These are phyloP conservation scores for Rhynchosporium agropyri DNA, from an alignment of 2,329 filamentous ascomycete species.

Conservation along the genomic window DNA sequence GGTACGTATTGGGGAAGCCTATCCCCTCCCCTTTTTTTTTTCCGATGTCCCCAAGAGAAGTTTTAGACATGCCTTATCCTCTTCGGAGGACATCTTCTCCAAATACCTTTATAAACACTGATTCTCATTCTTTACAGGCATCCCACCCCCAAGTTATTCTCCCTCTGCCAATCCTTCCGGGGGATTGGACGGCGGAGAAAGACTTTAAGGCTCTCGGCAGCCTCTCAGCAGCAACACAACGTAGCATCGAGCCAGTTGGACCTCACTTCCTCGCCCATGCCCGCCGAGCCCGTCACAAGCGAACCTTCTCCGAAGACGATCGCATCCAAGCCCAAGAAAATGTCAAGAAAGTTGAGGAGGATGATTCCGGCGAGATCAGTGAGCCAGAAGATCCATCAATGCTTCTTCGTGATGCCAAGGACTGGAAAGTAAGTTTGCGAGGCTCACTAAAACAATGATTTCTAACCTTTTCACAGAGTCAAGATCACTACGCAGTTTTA, in stretches of 20 bases:
- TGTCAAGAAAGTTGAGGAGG: slow-evolving; percentile 93
- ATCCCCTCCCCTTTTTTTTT: too few species aligned
- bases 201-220: slow-evolving; percentile 85
- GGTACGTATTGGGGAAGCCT: too few species aligned
- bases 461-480: slow-evolving; percentile 56
- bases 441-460: not conserved
- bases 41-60: too few species aligned
- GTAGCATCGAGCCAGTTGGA: slow-evolving; percentile 92
- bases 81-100: too few species aligned
- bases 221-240: slow-evolving; percentile 76
- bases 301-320: slow-evolving; percentile 98
- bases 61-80: too few species aligned
- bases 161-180: slow-evolving; percentile 74
- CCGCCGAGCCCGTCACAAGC: slow-evolving; percentile 91
- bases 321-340: slow-evolving; percentile 93
- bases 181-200: slow-evolving; percentile 84
- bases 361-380: slow-evolving; percentile 87
- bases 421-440: slow-evolving; percentile 81
- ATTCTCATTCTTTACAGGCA: not conserved
- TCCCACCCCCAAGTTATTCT: slow-evolving; percentile 50
- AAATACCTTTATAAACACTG: too few species aligned
- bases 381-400: slow-evolving; percentile 92
- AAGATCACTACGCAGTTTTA: slow-evolving; percentile 98
- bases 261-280: slow-evolving; percentile 98
- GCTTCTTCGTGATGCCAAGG: slow-evolving; percentile 91